Conservation (phyloP, 2,329 filamentous ascomycete species). For the Ophiocordyceps camponoti-rufipedis region DNA sequence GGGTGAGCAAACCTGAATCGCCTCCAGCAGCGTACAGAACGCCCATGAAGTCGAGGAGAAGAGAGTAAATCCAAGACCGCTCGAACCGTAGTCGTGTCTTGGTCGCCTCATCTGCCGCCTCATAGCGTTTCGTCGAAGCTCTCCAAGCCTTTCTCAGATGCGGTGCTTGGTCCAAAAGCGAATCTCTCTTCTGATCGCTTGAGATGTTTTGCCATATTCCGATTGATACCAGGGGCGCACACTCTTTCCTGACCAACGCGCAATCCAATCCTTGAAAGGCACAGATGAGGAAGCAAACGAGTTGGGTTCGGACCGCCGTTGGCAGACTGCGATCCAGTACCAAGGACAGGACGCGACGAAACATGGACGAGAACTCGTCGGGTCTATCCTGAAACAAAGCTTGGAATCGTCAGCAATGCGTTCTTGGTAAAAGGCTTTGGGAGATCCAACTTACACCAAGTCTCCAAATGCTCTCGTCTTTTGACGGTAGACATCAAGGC, state of each 20-base stretch:
- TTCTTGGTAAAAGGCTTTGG: background rate
- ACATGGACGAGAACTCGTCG: slow-evolving; percentile 72
- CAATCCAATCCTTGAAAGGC: slow-evolving; percentile 91
- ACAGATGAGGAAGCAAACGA: slow-evolving; percentile 78
- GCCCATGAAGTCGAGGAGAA: slow-evolving; percentile 67
- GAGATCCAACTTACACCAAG: slow-evolving; percentile 48
- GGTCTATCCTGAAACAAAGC: slow-evolving; percentile 60
- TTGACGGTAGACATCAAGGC: slow-evolving; percentile 78
- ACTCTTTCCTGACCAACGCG: slow-evolving; percentile 81
- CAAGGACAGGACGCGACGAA: slow-evolving; percentile 79
- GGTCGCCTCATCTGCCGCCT: slow-evolving; percentile 61
- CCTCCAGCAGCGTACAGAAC: slow-evolving; percentile 43
- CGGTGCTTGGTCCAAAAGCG: slow-evolving; percentile 51
- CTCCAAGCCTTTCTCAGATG: slow-evolving; percentile 82
- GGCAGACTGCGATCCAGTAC: slow-evolving; percentile 54
- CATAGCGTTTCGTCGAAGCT: slow-evolving; percentile 68
- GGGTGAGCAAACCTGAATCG: slow-evolving; percentile 19
- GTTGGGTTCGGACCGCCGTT: slow-evolving; percentile 51
- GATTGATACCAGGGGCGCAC: slow-evolving; percentile 85
- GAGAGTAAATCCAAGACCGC: slow-evolving; percentile 77
- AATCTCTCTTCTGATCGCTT: slow-evolving; percentile 55
- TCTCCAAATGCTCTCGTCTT: slow-evolving; percentile 66
- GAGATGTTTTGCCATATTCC: slow-evolving; percentile 90
- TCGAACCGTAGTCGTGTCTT: slow-evolving; percentile 79
- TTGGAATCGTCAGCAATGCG: slow-evolving; percentile 14